Percentiles rank a stretch among this genome's conserved stretches.
Evolutionary conservation across 768 basidiomycete species (phyloP).

Genomic region (Suillus discolor): DNA sequence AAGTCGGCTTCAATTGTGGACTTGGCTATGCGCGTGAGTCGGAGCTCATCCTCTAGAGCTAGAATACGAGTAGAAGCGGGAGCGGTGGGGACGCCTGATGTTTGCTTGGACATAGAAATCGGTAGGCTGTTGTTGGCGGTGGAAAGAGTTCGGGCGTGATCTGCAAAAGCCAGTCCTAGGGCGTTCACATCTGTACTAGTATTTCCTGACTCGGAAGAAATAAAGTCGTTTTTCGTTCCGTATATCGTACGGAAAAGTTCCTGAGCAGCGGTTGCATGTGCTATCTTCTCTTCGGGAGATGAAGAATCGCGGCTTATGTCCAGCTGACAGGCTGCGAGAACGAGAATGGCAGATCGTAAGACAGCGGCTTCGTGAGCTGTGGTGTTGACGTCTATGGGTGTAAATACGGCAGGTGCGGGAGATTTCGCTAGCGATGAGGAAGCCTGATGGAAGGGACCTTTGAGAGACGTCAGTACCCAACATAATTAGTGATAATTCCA

Average conservation of each 20-base stretch:
- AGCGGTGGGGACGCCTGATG: conserved; percentile 1
- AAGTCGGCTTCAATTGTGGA: conserved; percentile 24
- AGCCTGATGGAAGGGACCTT: conserved; percentile 13
- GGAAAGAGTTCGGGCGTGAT: conserved; percentile 8
- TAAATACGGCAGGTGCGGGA: conserved; percentile 13
- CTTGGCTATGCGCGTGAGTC: conserved; percentile 15
- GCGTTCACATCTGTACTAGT: conserved; percentile 18
- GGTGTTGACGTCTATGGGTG: conserved; percentile 11
- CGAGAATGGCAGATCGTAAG: conserved; percentile 30
- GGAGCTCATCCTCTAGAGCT: conserved; percentile 28
- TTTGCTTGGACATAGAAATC: not conserved
- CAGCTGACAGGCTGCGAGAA: conserved; percentile 35
- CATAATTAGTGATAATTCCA: conserved; percentile 12
- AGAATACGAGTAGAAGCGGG: conserved; percentile 18
- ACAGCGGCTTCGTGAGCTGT: conserved; percentile 18
- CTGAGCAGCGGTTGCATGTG: conserved; percentile 25
- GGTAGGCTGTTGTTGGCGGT: not conserved
- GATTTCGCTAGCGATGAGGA: conserved; percentile 14
- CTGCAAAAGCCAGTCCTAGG: conserved; percentile 29
- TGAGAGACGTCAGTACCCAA: conserved; percentile 17
- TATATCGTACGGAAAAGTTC: conserved; percentile 35
- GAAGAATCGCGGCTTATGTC: conserved; percentile 33
- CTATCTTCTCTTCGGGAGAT: conserved; percentile 20
- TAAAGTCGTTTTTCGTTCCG: conserved; percentile 23
- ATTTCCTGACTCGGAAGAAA: conserved; percentile 20